phyloP scores from a whole-genome alignment of 768 basidiomycete genomes.

The Boletus tylopilopsis region DNA sequence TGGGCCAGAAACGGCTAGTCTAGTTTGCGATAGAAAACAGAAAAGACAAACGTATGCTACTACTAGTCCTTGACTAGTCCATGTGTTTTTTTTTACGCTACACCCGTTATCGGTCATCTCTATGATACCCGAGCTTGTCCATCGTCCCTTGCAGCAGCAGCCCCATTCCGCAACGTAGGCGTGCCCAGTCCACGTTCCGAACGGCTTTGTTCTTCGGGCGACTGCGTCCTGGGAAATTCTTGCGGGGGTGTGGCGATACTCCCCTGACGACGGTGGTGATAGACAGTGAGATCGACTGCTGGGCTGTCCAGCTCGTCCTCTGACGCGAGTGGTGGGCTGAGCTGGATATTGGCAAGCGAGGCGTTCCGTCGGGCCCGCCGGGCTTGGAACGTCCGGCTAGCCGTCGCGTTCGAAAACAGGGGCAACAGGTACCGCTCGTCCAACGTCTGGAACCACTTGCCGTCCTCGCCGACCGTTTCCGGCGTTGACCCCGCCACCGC shows the following conservation, averaged over 20 bases:
- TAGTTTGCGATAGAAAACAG: no score
- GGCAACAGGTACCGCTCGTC: slow-evolving; percentile 95
- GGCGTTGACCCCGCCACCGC: no score
- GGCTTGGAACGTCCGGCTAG: slow-evolving; percentile 82
- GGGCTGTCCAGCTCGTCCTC: slow-evolving; percentile 40
- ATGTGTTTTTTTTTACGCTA: no score
- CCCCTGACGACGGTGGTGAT: no score
- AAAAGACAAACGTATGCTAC: background rate
- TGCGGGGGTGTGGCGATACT: slow-evolving; percentile 8
- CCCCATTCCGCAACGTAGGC: slow-evolving; percentile 55
- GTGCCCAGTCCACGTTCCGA: slow-evolving; percentile 62
- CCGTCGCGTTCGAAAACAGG: slow-evolving; percentile 89
- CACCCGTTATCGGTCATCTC: background rate
- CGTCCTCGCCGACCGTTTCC: slow-evolving; percentile 51
- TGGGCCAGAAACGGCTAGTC: no score
- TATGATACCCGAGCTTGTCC: slow-evolving; percentile 8
- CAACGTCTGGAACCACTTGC: slow-evolving; percentile 93
- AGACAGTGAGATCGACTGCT: slow-evolving; percentile 47
- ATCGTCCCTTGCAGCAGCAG: slow-evolving; percentile 30
- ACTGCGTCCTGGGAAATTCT: slow-evolving; percentile 22
- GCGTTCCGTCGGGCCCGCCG: slow-evolving; percentile 56
- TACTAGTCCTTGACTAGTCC: no score
- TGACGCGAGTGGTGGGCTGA: slow-evolving; percentile 26
- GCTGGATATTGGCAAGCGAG: slow-evolving; percentile 21
- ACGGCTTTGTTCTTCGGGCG: slow-evolving; percentile 47